These are phyloP conservation scores for Rhodotorula sp. DNA, from an alignment of 1,284 basidiomycete genomes.

Conservation along the genomic window DNA sequence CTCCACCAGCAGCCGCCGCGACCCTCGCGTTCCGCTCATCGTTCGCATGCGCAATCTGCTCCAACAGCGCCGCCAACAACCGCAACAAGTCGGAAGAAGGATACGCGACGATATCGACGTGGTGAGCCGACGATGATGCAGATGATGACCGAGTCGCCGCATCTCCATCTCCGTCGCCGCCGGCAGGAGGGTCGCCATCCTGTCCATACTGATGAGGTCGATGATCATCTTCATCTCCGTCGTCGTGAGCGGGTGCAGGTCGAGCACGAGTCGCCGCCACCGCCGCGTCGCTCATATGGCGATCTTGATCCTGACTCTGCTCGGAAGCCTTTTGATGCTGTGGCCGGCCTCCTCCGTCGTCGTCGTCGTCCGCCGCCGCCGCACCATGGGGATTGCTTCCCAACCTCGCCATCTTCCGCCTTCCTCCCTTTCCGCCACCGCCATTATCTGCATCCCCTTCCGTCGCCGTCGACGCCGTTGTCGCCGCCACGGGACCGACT, in stretches of 20 bases:
- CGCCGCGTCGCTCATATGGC: too few species aligned
- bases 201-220: not conserved
- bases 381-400: constrained; percentile 13
- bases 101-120: constrained; percentile 58
- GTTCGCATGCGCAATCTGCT: constrained; percentile 88
- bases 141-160: not conserved
- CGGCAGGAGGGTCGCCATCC: not conserved
- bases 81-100: constrained; percentile 68
- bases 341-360: not conserved
- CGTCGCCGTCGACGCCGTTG: not conserved
- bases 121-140: constrained; percentile 24
- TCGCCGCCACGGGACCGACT: not conserved
- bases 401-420: constrained; percentile 22
- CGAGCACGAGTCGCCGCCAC: too few species aligned
- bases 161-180: not conserved
- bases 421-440: not conserved
- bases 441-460: not conserved
- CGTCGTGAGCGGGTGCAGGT: too few species aligned
- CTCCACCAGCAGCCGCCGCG: constrained; percentile 1
- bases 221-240: not conserved
- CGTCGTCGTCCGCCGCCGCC: not conserved
- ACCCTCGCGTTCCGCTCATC: constrained; percentile 56
- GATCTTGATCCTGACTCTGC: too few species aligned
- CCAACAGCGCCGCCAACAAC: constrained; percentile 82
- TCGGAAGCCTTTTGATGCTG: too few species aligned